Evolutionary conservation across 345 rosid species (phyloP).

Genomic region (Cardamine occulta): DNA sequence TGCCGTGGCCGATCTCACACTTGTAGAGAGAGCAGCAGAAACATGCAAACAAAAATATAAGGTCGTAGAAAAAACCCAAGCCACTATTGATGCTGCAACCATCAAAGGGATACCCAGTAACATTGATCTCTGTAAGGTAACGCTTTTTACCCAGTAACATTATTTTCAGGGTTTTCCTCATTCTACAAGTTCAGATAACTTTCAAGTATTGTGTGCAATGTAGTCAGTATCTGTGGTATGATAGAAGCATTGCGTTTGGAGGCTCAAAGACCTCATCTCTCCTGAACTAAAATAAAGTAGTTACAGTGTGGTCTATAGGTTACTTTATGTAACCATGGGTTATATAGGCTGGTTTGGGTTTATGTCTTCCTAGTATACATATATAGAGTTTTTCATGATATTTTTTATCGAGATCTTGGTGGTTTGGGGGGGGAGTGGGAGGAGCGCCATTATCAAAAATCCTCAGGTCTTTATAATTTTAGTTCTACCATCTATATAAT

Average conservation of each 20-base stretch:
- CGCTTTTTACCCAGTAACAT: background rate
- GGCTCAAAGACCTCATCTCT: background rate
- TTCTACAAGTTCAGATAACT: constrained; percentile 1
- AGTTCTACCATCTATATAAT: background rate
- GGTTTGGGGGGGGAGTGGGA: background rate
- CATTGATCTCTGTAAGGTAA: constrained; percentile 93
- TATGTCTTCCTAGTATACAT: background rate
- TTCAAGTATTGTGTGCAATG: constrained; percentile 12
- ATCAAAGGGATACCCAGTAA: constrained; percentile 93
- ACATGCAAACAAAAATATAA: constrained; percentile 67
- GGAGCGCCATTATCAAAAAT: background rate
- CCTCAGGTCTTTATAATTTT: background rate
- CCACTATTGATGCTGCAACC: constrained; percentile 93
- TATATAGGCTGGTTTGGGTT: background rate
- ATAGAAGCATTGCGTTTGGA: background rate
- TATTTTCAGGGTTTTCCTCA: background rate
- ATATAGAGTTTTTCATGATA: background rate
- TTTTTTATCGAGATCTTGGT: too few relatives aligned
- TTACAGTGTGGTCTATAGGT: background rate
- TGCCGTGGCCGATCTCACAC: constrained; percentile 72
- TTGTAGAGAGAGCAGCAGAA: constrained; percentile 75
- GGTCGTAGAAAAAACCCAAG: constrained; percentile 87
- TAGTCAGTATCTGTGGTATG: constrained; percentile 7
- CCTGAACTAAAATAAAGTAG: background rate
- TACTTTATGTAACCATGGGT: background rate